Conservation (phyloP, 495 filamentous ascomycete genomes). For the Immersiella caudata region DNA sequence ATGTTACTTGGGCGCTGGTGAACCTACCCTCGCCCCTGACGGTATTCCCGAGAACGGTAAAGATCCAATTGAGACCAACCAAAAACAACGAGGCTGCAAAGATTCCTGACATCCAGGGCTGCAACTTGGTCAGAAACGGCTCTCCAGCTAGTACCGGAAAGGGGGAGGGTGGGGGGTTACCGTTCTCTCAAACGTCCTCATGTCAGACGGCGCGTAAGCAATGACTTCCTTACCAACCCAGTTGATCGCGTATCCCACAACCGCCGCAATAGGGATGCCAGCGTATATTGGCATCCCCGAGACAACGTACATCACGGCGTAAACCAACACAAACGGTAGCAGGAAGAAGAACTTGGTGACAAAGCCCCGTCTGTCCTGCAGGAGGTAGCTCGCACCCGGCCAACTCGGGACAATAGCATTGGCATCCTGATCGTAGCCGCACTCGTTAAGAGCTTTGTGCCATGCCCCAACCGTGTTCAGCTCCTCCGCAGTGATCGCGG, state of each 20-base stretch:
- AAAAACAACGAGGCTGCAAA: constrained; percentile 88
- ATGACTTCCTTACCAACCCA: constrained; percentile 76
- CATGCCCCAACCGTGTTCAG: constrained; percentile 84
- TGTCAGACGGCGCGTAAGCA: constrained; percentile 78
- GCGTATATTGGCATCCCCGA: constrained; percentile 73
- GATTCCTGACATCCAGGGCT: constrained; percentile 91
- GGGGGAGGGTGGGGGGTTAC: constrained; percentile 56
- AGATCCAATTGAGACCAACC: constrained; percentile 74
- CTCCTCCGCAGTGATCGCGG: constrained; percentile 78
- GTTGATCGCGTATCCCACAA: constrained; percentile 72
- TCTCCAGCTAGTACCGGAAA: constrained; percentile 24
- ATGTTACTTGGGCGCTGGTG: too few species aligned
- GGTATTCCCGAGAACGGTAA: constrained; percentile 70
- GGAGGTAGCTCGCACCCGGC: constrained; percentile 55
- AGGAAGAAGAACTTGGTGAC: constrained; percentile 89
- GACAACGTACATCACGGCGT: constrained; percentile 68
- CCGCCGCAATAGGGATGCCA: constrained; percentile 68
- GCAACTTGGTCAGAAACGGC: background rate
- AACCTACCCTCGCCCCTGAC: constrained; percentile 38
- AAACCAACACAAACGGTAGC: constrained; percentile 79
- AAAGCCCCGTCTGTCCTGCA: constrained; percentile 73
- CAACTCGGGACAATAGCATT: constrained; percentile 64
- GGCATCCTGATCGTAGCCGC: constrained; percentile 79
- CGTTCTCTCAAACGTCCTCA: constrained; percentile 85
- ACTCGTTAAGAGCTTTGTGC: constrained; percentile 81